A percentile compares a stretch with the other conserved stretches of the same genome.
These are phyloP conservation scores for Paraphaeosphaeria minitans DNA, from an alignment of 2,329 filamentous ascomycete genomes.

Conservation along the genomic window DNA sequence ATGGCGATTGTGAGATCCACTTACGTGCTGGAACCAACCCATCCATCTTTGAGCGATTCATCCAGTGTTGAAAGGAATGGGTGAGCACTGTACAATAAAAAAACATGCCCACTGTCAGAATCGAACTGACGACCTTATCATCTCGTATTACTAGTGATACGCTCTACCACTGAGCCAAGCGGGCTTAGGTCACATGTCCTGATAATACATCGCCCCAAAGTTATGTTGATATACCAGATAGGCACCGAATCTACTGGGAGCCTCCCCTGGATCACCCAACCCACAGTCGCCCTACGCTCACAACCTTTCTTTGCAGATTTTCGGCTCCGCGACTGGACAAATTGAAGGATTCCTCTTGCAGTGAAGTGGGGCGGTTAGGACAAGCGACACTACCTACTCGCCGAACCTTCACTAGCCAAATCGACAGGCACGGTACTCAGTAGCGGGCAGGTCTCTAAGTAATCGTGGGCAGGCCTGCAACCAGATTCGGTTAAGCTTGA, in stretches of 20 bases:
- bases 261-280: background rate
- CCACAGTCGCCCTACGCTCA: background rate
- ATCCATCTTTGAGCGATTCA: too few species aligned
- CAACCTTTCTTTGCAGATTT: background rate
- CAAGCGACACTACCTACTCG: background rate
- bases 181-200: constrained; percentile 4
- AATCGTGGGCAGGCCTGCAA: too few species aligned
- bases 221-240: background rate
- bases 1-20: too few species aligned
- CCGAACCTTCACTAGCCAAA: background rate
- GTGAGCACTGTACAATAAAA: background rate
- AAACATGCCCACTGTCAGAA: constrained; percentile 10
- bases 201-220: background rate
- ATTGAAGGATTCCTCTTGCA: too few species aligned
- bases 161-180: constrained; percentile 17
- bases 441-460: too few species aligned
- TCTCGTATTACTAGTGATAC: constrained; percentile 13
- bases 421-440: too few species aligned
- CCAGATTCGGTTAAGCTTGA: too few species aligned
- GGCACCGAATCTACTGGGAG: background rate
- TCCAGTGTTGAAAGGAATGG: too few species aligned
- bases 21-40: too few species aligned
- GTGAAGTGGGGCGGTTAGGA: background rate
- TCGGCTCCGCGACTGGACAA: too few species aligned
- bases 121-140: constrained; percentile 16